Evolutionary conservation across 1,284 basidiomycete genomes (phyloP).

Genomic region (Phellinidium pouzarii): DNA sequence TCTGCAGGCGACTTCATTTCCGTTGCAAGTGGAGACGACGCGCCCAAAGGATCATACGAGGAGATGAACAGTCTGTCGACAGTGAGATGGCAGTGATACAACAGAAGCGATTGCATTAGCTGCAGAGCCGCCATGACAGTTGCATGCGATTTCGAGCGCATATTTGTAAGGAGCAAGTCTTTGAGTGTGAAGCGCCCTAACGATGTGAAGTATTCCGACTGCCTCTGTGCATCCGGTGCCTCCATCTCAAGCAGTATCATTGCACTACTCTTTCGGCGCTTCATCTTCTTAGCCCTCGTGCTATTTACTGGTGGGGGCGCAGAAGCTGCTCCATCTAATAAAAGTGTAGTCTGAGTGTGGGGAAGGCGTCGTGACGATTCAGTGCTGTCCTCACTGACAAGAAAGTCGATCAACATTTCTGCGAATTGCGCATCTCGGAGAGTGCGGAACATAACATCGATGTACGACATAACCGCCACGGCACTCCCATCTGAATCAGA

Average conservation of each 20-base stretch:
- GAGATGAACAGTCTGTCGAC: slow-evolving; percentile 56
- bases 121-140: slow-evolving; percentile 73
- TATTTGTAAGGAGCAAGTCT: slow-evolving; percentile 76
- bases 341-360: slow-evolving; percentile 38
- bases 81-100: slow-evolving; percentile 62
- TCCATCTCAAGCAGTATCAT: slow-evolving; percentile 82
- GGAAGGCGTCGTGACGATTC: slow-evolving; percentile 40
- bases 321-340: slow-evolving; percentile 38
- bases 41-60: slow-evolving; percentile 22
- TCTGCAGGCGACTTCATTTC: slow-evolving; percentile 24
- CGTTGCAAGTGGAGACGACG: slow-evolving; percentile 16
- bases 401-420: slow-evolving; percentile 69
- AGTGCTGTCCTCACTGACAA: slow-evolving; percentile 78
- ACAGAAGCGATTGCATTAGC: slow-evolving; percentile 69
- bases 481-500: slow-evolving; percentile 90
- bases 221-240: slow-evolving; percentile 58
- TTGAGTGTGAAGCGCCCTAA: slow-evolving; percentile 86
- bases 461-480: slow-evolving; percentile 94
- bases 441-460: slow-evolving; percentile 81
- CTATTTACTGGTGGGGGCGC: slow-evolving; percentile 25
- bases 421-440: slow-evolving; percentile 66
- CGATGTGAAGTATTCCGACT: slow-evolving; percentile 77
- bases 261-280: slow-evolving; percentile 73
- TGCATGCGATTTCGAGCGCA: slow-evolving; percentile 58
- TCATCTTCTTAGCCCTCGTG: slow-evolving; percentile 40